These are phyloP conservation scores for Wickerhamomyces tratensis DNA, from an alignment of 805 yeast genomes.

Conservation along the genomic window DNA sequence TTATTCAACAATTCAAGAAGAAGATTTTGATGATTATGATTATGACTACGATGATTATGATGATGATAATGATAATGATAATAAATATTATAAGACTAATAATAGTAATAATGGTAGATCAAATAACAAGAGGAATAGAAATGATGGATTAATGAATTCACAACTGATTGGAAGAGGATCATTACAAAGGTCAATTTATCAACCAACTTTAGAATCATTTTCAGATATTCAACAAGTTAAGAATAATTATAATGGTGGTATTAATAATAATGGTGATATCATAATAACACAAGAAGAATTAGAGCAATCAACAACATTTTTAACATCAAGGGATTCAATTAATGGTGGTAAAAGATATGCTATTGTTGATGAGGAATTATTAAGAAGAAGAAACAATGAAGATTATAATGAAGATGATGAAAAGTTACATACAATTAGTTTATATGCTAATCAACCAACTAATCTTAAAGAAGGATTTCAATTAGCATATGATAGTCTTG, in stretches of 20 bases:
- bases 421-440: slow-evolving; percentile 41
- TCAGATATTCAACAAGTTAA: slow-evolving; percentile 9
- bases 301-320: background rate
- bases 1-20: slow-evolving; percentile 11
- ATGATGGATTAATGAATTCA: slow-evolving; percentile 11
- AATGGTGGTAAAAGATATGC: slow-evolving; percentile 13
- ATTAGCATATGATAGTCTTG: slow-evolving; percentile 67
- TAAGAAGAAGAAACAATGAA: background rate
- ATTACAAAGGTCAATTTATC: slow-evolving; percentile 14
- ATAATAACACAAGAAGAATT: background rate
- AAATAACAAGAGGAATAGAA: no score
- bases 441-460: slow-evolving; percentile 79
- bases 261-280: no score
- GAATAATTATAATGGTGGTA: no score
- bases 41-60: slow-evolving; percentile 24
- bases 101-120: no score
- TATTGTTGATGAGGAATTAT: slow-evolving; percentile 3
- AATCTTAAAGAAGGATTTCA: slow-evolving; percentile 62
- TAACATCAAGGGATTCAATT: background rate
- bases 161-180: slow-evolving; percentile 17
- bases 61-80: slow-evolving; percentile 8
- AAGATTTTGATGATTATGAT: slow-evolving; percentile 23
- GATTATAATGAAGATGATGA: slow-evolving; percentile 10
- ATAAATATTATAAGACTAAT: no score
- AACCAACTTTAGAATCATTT: slow-evolving; percentile 18